These are phyloP conservation scores for Piper betle DNA, from an alignment of 164 flowering plant genomes.

Conservation along the genomic window DNA sequence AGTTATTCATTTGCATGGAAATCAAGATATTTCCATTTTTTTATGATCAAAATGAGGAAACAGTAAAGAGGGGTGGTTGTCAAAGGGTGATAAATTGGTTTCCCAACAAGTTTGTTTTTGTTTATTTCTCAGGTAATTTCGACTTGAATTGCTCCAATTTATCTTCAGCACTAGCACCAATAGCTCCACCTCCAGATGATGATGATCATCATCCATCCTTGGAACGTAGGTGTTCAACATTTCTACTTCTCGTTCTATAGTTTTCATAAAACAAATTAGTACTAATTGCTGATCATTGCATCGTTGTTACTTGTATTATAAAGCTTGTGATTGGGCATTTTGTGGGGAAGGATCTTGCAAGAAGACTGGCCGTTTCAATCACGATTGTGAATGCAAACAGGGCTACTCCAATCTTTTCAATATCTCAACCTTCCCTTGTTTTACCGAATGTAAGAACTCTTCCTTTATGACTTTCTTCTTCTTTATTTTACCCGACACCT, in stretches of 20 bases:
- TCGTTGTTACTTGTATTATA: neutral
- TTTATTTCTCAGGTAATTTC: neutral
- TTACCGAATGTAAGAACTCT: conserved; percentile 30
- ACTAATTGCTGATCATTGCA: neutral
- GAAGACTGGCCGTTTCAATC: conserved; percentile 11
- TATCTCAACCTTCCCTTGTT: conserved; percentile 45
- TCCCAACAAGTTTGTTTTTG: too few relatives aligned
- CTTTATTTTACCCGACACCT: too few relatives aligned
- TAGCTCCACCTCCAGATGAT: neutral
- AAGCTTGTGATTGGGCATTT: conserved; percentile 60
- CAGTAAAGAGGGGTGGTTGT: too few relatives aligned
- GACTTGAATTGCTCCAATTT: neutral
- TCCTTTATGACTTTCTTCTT: neutral
- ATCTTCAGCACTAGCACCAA: neutral
- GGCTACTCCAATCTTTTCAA: conserved; percentile 48
- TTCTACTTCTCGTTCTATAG: neutral
- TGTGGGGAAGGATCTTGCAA: conserved; percentile 60
- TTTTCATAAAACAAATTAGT: neutral
- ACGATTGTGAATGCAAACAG: conserved; percentile 34
- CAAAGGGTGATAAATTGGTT: too few relatives aligned
- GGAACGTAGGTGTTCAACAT: neutral
- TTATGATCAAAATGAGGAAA: too few relatives aligned
- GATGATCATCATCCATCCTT: neutral
- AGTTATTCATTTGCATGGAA: too few relatives aligned
- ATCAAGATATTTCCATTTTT: too few relatives aligned